Evolutionary conservation across 371 early-diverging fungal genomes (phyloP).

Genomic region (Circinella umbellata): DNA sequence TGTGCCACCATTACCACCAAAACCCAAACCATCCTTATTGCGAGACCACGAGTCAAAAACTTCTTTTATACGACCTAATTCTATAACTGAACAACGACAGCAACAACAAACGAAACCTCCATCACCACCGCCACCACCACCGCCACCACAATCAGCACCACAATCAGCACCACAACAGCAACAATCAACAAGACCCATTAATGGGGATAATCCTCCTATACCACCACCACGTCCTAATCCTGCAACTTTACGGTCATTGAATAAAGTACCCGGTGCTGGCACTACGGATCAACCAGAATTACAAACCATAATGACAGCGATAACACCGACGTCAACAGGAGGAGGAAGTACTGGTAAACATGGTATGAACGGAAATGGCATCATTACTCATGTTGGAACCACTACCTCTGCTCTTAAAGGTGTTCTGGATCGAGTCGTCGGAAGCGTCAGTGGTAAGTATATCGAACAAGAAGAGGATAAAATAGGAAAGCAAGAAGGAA

Average conservation of each 20-base stretch:
- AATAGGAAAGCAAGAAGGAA: neutral
- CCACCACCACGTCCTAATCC: constrained; percentile 25
- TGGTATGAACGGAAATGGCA: constrained; percentile 14
- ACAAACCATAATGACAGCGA: neutral
- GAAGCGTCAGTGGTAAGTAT: constrained; percentile 61
- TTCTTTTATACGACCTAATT: neutral
- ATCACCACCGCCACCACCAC: constrained; percentile 5
- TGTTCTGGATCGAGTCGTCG: constrained; percentile 69
- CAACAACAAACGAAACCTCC: neutral
- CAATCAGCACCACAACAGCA: neutral
- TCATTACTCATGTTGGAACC: constrained; percentile 28
- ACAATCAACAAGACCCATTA: neutral
- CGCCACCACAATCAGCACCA: neutral
- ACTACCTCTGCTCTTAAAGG: constrained; percentile 58
- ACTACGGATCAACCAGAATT: neutral
- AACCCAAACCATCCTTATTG: neutral
- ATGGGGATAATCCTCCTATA: constrained; percentile 5
- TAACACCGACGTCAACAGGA: constrained; percentile 6
- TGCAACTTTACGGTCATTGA: constrained; percentile 13
- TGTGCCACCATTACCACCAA: constrained; percentile 11
- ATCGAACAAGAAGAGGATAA: neutral
- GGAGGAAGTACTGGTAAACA: neutral
- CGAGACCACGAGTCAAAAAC: neutral
- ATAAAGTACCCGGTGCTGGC: neutral
- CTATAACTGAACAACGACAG: neutral